Conservation (phyloP, 768 basidiomycete species). For the Postia placenta region DNA sequence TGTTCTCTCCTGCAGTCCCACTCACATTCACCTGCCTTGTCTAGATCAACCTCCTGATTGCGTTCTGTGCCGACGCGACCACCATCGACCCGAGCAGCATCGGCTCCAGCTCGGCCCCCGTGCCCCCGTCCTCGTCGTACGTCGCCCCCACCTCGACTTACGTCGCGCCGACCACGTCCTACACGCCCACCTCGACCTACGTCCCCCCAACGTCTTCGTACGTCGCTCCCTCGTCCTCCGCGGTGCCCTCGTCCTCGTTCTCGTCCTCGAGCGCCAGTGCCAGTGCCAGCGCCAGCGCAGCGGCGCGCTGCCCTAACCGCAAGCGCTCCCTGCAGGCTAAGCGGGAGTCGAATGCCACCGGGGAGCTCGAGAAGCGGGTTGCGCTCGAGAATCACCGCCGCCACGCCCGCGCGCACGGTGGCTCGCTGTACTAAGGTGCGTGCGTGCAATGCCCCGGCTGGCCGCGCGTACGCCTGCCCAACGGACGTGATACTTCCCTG, state of each 20-base stretch:
- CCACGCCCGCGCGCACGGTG: too few species aligned
- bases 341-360: too few species aligned
- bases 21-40: not conserved
- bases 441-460: too few species aligned
- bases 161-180: not conserved
- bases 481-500: too few species aligned
- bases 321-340: slow-evolving; percentile 1
- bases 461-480: too few species aligned
- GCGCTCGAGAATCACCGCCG: too few species aligned
- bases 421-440: too few species aligned
- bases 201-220: not conserved
- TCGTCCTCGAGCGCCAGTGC: not conserved
- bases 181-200: not conserved
- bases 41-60: slow-evolving; percentile 42
- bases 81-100: slow-evolving; percentile 5
- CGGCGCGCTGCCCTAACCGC: not conserved
- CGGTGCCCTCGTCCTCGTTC: not conserved
- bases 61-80: slow-evolving; percentile 38
- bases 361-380: too few species aligned
- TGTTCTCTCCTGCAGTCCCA: not conserved
- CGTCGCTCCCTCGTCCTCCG: not conserved
- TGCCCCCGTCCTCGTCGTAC: not conserved
- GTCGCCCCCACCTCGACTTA: not conserved
- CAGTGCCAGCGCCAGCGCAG: not conserved
- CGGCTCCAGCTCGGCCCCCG: slow-evolving; percentile 4